phyloP scores from a whole-genome alignment of 306 rosid genomes.

The Ammopiptanthus mongolicus region DNA sequence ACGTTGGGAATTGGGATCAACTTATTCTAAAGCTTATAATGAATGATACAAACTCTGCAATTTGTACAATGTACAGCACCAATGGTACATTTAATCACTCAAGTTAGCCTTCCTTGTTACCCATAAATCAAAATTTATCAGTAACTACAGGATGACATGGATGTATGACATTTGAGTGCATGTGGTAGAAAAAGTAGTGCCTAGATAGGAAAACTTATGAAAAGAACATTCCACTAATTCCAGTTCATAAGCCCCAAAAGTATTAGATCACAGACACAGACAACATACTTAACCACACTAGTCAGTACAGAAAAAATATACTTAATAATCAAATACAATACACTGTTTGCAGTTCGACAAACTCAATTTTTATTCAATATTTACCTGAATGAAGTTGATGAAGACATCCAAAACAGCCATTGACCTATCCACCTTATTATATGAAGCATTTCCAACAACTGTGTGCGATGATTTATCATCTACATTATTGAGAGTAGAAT shows the following conservation, averaged over 20 bases:
- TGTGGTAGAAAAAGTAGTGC: neutral
- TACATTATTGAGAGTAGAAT: conserved; percentile 39
- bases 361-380: neutral
- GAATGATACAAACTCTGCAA: neutral
- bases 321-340: conserved; percentile 6
- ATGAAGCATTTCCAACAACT: conserved; percentile 63
- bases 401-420: conserved; percentile 73
- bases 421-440: conserved; percentile 65
- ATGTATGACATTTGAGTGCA: neutral
- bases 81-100: conserved; percentile 5
- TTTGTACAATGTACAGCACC: neutral
- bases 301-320: conserved; percentile 1
- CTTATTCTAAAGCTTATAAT: neutral
- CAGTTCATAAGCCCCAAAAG: conserved; percentile 9
- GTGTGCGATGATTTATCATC: conserved; percentile 44
- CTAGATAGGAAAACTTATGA: neutral
- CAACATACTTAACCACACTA: neutral
- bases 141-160: neutral
- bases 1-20: neutral
- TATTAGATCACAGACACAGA: neutral
- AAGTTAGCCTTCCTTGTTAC: neutral
- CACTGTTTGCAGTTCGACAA: neutral
- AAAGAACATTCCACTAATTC: neutral
- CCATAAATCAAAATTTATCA: neutral
- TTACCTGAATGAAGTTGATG: conserved; percentile 78